A percentile compares a stretch with the other conserved stretches of the same genome.
Conservation (phyloP, 2,329 filamentous ascomycete species). For the Rutstroemia sp. region DNA sequence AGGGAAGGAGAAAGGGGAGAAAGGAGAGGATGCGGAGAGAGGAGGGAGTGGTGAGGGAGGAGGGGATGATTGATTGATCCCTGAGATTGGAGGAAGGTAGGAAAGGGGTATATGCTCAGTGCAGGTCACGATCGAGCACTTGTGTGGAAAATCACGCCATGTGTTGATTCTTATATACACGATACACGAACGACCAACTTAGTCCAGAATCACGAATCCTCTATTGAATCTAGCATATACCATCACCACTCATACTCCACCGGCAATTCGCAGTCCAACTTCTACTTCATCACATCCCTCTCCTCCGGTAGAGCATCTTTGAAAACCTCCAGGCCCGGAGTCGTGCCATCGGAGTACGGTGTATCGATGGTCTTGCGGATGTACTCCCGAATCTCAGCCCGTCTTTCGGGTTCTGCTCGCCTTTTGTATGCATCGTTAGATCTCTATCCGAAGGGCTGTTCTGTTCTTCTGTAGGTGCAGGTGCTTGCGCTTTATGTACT, state of each 20-base stretch:
- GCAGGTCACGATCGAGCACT: no score
- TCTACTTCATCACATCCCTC: no score
- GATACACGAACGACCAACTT: no score
- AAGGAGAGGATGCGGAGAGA: neutral
- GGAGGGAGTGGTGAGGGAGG: neutral
- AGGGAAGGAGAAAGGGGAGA: neutral
- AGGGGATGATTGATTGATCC: neutral
- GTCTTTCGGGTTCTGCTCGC: neutral
- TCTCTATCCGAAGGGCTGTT: neutral
- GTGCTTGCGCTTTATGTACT: neutral
- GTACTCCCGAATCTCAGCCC: neutral
- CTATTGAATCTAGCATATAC: no score
- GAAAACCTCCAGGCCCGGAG: neutral
- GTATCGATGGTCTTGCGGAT: neutral
- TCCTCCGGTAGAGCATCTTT: no score
- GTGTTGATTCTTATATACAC: no score
- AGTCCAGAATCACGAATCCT: no score
- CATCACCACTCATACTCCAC: no score
- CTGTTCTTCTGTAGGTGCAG: neutral
- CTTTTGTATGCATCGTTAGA: neutral
- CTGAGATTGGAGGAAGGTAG: neutral
- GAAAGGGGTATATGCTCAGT: neutral
- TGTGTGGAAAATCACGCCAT: no score
- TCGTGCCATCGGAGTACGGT: neutral
- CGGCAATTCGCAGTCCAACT: no score